Conservation (phyloP, 441 rosid species). For the Metrosideros polymorpha region DNA sequence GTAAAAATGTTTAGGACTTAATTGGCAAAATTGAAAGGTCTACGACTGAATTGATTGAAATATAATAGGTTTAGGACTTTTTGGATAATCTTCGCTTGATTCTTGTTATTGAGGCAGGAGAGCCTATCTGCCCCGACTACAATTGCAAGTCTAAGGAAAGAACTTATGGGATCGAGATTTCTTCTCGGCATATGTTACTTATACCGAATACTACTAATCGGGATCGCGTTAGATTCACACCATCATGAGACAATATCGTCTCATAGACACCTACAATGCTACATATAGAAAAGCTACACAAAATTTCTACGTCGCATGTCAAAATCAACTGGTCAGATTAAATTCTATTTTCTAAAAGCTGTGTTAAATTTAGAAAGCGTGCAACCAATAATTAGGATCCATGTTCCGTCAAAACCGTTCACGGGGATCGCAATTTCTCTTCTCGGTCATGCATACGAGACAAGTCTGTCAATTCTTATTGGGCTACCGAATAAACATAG, state of each 20-base stretch:
- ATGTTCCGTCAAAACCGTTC: not conserved
- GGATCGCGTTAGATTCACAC: not conserved
- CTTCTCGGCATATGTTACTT: no score
- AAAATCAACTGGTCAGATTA: not conserved
- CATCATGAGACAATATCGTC: not conserved
- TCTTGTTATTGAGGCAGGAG: not conserved
- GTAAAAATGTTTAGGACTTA: no score
- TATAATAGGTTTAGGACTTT: no score
- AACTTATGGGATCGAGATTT: not conserved
- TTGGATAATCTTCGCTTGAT: no score
- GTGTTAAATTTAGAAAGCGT: not conserved
- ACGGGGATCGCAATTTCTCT: not conserved
- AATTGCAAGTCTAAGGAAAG: not conserved
- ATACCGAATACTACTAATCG: not conserved
- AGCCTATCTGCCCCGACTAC: not conserved
- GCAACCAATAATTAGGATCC: not conserved
- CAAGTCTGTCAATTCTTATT: not conserved
- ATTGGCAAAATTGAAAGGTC: no score
- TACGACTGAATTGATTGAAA: no score
- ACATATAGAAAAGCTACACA: not conserved
- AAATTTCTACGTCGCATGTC: not conserved
- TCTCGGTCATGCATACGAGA: not conserved
- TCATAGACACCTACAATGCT: not conserved
- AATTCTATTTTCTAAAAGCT: not conserved
- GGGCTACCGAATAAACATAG: not conserved